phyloP scores from a whole-genome alignment of 2,329 filamentous ascomycete species.

The Sclerotinia nivalis region DNA sequence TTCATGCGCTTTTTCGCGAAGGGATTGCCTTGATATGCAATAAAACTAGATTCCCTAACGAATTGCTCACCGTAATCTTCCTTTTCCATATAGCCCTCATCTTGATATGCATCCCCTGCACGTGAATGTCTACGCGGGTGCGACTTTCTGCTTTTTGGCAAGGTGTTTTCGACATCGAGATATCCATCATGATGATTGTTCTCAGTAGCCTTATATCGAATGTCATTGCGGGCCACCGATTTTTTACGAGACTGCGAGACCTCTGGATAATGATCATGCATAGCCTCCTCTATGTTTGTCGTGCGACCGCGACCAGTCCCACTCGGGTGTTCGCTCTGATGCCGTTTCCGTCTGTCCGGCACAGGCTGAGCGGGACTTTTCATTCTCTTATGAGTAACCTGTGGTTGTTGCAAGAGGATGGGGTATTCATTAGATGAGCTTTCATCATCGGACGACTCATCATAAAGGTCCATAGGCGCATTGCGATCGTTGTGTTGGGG shows the following conservation, averaged over 20 bases:
- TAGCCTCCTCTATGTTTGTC: background rate
- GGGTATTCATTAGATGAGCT: constrained; percentile 3
- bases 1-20: background rate
- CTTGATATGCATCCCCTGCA: background rate
- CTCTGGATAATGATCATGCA: background rate
- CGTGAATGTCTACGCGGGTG: background rate
- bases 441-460: background rate
- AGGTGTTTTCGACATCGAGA: too few relatives aligned
- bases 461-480: background rate
- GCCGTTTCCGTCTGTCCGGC: background rate
- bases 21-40: background rate
- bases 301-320: background rate
- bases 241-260: background rate
- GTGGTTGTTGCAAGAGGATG: background rate
- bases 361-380: background rate
- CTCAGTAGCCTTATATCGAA: background rate
- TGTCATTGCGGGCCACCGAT: background rate
- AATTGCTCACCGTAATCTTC: background rate
- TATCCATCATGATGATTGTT: background rate
- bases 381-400: constrained; percentile 2
- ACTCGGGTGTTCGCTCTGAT: constrained; percentile 17
- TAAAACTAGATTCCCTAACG: background rate
- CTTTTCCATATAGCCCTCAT: background rate
- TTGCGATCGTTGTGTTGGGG: background rate
- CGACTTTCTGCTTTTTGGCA: background rate